Evolutionary conservation across 805 yeast genomes (phyloP).

Genomic region (Zygotorulaspora florentina): DNA sequence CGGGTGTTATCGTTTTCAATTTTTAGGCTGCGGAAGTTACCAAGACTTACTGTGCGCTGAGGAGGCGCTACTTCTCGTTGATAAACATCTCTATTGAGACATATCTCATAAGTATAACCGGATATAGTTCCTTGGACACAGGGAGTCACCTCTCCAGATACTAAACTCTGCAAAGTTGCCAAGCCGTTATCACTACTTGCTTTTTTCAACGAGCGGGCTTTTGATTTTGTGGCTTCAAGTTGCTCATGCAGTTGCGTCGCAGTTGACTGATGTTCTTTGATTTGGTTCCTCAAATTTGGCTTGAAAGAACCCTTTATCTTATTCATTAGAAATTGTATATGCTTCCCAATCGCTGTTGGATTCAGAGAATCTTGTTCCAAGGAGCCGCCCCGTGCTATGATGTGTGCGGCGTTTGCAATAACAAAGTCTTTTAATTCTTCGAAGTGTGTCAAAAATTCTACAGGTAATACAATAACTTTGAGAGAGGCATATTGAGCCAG

Average conservation of each 20-base stretch:
- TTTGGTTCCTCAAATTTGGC: constrained; percentile 10
- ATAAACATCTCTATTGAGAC: constrained; percentile 21
- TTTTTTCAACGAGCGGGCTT: neutral
- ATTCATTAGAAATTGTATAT: constrained; percentile 3
- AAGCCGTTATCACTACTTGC: neutral
- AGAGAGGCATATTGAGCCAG: constrained; percentile 16
- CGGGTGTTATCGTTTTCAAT: constrained; percentile 16
- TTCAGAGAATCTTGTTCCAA: neutral
- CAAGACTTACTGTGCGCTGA: constrained; percentile 26
- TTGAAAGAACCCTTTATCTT: constrained; percentile 6
- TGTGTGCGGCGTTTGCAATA: constrained; percentile 14
- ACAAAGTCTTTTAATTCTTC: constrained; percentile 16
- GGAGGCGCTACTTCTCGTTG: constrained; percentile 25
- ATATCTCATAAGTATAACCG: constrained; percentile 25
- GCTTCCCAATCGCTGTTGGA: constrained; percentile 3
- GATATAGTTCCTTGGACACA: constrained; percentile 12
- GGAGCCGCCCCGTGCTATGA: constrained; percentile 7
- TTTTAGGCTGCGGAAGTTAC: constrained; percentile 15
- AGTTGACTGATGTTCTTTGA: constrained; percentile 3
- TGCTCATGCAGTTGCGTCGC: constrained; percentile 1
- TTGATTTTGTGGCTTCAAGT: constrained; percentile 6
- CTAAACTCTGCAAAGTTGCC: neutral
- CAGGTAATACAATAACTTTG: constrained; percentile 11
- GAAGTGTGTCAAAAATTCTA: constrained; percentile 13
- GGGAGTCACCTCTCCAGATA: neutral